Evolutionary conservation across 148 eudicot genomes (phyloP).

Genomic region (Persicaria maculosa): DNA sequence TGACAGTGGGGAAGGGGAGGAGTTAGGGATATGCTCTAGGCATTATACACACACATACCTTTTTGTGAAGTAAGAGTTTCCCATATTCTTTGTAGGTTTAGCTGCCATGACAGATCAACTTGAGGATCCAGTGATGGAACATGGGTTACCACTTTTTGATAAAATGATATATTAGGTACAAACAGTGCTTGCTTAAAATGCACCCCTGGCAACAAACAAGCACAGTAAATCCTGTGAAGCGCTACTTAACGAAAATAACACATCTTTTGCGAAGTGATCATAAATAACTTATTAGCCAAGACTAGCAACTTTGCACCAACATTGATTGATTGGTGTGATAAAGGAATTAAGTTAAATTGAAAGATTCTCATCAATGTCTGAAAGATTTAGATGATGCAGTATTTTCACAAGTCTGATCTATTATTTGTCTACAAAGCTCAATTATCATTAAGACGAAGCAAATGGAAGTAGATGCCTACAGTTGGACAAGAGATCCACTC

Average conservation of each 20-base stretch:
- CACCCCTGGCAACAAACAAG: constrained; percentile 48
- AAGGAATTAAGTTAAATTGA: too few species aligned
- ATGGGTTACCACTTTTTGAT: constrained; percentile 59
- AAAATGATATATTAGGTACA: constrained; percentile 89
- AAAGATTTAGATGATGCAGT: neutral
- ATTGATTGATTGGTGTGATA: too few species aligned
- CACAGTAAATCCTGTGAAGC: neutral
- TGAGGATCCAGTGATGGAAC: constrained; percentile 41
- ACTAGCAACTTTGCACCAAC: too few species aligned
- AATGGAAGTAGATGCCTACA: neutral
- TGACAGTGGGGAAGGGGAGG: neutral
- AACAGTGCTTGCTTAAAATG: constrained; percentile 83
- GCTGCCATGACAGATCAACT: constrained; percentile 91
- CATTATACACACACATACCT: constrained; percentile 30
- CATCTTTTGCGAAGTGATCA: too few species aligned
- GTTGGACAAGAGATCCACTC: neutral
- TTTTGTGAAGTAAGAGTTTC: constrained; percentile 58
- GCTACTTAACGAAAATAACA: too few species aligned
- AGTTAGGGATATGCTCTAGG: neutral
- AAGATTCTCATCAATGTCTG: too few species aligned
- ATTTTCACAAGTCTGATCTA: neutral
- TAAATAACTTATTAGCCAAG: too few species aligned
- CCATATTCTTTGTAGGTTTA: constrained; percentile 75
- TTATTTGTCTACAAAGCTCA: neutral
- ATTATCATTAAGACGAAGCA: neutral